These are phyloP conservation scores for Hirschioporus abietinus DNA, from an alignment of 768 basidiomycete genomes.

Conservation along the genomic window DNA sequence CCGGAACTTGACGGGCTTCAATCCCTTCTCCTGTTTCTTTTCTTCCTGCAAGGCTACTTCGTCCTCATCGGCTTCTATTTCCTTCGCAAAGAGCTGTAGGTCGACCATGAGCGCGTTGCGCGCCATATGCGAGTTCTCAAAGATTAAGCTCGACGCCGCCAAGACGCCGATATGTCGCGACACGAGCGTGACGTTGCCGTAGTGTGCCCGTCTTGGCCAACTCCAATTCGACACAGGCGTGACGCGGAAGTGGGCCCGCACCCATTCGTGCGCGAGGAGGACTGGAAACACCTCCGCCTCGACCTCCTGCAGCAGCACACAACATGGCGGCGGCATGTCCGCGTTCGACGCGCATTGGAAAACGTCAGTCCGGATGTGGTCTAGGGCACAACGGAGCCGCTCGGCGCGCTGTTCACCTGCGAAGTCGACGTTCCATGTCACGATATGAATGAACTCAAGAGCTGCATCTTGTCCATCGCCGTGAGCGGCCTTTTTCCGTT, in stretches of 20 bases:
- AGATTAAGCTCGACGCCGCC: conserved; percentile 46
- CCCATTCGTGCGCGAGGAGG: conserved; percentile 56
- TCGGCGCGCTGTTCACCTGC: conserved; percentile 27
- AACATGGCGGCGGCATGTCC: conserved; percentile 50
- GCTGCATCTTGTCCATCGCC: conserved; percentile 21
- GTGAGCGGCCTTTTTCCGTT: conserved; percentile 22
- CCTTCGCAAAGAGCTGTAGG: conserved; percentile 31
- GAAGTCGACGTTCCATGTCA: conserved; percentile 74
- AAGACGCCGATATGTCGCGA: conserved; percentile 49
- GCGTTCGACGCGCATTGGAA: conserved; percentile 37
- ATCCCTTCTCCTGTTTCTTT: conserved; percentile 23
- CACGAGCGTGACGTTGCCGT: conserved; percentile 71
- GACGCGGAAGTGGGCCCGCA: conserved; percentile 53
- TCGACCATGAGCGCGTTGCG: conserved; percentile 58
- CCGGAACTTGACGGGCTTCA: conserved; percentile 43
- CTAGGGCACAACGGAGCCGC: conserved; percentile 45
- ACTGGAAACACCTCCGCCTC: conserved; percentile 35
- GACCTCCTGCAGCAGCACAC: conserved; percentile 70
- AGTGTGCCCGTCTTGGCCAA: conserved; percentile 46
- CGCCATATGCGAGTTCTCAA: conserved; percentile 42
- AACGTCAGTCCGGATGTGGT: conserved; percentile 49
- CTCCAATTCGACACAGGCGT: conserved; percentile 47
- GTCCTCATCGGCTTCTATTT: neutral
- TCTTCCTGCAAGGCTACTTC: neutral
- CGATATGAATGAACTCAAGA: conserved; percentile 44